phyloP scores from a whole-genome alignment of 441 rosid species.

The Arabidopsis lyrata region DNA sequence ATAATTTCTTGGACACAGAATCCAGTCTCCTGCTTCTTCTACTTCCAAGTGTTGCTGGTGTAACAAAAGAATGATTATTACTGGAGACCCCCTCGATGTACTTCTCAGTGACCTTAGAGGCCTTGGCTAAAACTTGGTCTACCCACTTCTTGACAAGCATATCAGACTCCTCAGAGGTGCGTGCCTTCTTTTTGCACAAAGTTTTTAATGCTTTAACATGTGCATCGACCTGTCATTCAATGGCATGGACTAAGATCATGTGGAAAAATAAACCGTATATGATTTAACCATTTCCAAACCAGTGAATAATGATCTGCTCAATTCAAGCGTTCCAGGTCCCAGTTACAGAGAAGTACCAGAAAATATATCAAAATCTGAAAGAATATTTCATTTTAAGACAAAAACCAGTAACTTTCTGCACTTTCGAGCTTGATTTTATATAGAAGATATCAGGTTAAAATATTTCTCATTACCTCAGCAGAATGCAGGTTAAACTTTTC shows the following conservation, averaged over 20 bases:
- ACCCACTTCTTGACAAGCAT: conserved; percentile 77
- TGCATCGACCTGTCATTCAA: conserved; percentile 80
- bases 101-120: conserved; percentile 67
- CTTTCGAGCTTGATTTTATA: conserved; percentile 21
- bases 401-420: conserved; percentile 4
- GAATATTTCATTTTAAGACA: neutral
- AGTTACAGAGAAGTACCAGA: conserved; percentile 21
- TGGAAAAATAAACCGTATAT: conserved; percentile 7
- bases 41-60: conserved; percentile 68
- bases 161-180: conserved; percentile 65
- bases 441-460: neutral
- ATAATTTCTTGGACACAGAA: conserved; percentile 48
- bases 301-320: conserved; percentile 23
- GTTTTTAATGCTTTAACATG: conserved; percentile 92
- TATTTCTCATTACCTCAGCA: conserved; percentile 73
- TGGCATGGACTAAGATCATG: conserved; percentile 30
- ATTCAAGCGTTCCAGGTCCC: conserved; percentile 11
- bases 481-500: conserved; percentile 88
- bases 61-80: conserved; percentile 54
- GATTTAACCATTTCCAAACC: conserved; percentile 3
- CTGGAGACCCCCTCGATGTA: conserved; percentile 59
- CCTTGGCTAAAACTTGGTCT: conserved; percentile 69
- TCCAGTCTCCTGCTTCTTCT: conserved; percentile 59
- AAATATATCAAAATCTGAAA: conserved; percentile 6
- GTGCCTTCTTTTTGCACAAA: conserved; percentile 81